Evolutionary conservation across 306 rosid species (phyloP).

Genomic region (Betula pendula): DNA sequence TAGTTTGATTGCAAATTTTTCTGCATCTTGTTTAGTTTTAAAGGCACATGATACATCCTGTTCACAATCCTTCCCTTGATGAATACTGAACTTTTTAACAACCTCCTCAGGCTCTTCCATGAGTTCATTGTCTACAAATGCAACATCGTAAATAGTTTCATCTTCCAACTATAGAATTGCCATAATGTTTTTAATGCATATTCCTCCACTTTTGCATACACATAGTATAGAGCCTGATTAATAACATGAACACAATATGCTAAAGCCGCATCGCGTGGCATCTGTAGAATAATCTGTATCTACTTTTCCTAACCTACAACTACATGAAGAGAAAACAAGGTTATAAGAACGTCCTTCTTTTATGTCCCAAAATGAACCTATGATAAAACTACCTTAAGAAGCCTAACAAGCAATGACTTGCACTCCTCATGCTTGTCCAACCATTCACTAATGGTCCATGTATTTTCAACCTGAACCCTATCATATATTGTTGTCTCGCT

Average conservation of each 20-base stretch:
- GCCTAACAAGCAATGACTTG: neutral
- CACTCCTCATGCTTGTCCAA: neutral
- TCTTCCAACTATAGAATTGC: constrained; percentile 23
- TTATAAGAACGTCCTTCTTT: neutral
- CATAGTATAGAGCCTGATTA: neutral
- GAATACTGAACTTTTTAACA: constrained; percentile 42
- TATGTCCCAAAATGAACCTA: neutral
- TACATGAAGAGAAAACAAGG: neutral
- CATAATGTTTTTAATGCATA: constrained; percentile 15
- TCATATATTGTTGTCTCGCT: neutral
- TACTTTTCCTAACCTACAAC: neutral
- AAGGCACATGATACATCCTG: constrained; percentile 31
- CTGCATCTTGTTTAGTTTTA: constrained; percentile 49
- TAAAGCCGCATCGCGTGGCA: neutral
- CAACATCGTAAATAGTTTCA: constrained; percentile 17
- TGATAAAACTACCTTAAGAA: neutral
- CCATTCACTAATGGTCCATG: neutral
- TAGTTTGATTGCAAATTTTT: constrained; percentile 58
- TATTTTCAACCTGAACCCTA: neutral
- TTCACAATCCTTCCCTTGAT: constrained; percentile 32
- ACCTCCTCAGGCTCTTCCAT: constrained; percentile 48
- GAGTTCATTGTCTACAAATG: constrained; percentile 36
- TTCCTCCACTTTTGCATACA: neutral
- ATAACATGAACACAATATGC: neutral
- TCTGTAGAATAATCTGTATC: neutral